Evolutionary conservation across 1,139 yeast species (phyloP).

Genomic region (Saccharomycopsis crataegensis): DNA sequence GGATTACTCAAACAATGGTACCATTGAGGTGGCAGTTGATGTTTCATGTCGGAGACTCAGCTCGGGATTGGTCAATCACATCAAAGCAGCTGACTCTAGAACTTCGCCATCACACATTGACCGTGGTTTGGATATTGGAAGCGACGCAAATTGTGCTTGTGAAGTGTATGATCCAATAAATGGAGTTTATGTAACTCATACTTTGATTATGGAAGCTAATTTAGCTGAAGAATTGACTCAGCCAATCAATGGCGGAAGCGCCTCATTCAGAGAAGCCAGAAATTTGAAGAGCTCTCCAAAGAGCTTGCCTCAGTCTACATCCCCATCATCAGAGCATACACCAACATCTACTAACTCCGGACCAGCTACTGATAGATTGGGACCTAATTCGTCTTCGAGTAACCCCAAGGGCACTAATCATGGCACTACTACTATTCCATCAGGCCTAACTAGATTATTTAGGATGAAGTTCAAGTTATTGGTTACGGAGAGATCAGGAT

Average conservation of each 20-base stretch:
- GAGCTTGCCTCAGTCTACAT: background rate
- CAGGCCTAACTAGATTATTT: conserved; percentile 91
- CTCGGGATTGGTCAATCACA: conserved; percentile 44
- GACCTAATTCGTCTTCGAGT: conserved; percentile 16
- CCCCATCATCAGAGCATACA: background rate
- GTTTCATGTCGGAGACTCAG: conserved; percentile 49
- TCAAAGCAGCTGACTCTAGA: conserved; percentile 24
- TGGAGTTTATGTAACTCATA: conserved; percentile 71
- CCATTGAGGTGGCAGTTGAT: conserved; percentile 68
- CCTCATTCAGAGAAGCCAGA: background rate
- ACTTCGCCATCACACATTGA: conserved; percentile 22
- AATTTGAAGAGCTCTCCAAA: background rate
- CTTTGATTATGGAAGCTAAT: conserved; percentile 50
- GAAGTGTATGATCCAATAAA: conserved; percentile 76
- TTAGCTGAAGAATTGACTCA: conserved; percentile 17
- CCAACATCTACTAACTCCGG: background rate
- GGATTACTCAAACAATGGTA: conserved; percentile 71
- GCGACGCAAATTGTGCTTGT: conserved; percentile 57
- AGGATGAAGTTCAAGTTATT: conserved; percentile 86
- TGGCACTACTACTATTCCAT: conserved; percentile 36
- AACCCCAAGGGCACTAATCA: conserved; percentile 13
- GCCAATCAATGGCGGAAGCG: background rate
- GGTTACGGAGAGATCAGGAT: conserved; percentile 84
- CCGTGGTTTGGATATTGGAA: conserved; percentile 14
- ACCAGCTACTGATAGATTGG: background rate